Conservation (phyloP, 2,329 filamentous ascomycete species). For the Byssochlamys sp. region DNA sequence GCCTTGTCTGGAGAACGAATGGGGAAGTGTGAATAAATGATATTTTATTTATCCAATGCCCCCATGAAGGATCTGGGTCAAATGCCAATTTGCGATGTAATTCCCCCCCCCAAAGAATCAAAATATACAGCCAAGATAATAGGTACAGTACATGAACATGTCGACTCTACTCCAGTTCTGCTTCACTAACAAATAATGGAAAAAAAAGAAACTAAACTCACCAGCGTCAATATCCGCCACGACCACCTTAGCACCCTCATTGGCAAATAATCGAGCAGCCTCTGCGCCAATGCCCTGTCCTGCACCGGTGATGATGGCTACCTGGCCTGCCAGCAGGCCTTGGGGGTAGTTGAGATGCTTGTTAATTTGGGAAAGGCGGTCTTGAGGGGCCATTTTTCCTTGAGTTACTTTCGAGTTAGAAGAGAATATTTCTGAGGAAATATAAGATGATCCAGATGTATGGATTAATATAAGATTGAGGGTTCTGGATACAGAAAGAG, state of each 20-base stretch:
- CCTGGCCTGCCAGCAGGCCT: constrained; percentile 68
- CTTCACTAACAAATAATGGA: neutral
- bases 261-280: constrained; percentile 69
- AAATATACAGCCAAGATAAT: neutral
- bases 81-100: neutral
- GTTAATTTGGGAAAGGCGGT: constrained; percentile 60
- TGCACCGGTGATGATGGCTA: constrained; percentile 77
- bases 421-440: neutral
- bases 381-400: constrained; percentile 36
- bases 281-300: constrained; percentile 86
- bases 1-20: constrained; percentile 53
- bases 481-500: too few species aligned
- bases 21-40: constrained; percentile 9
- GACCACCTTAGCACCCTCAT: constrained; percentile 76
- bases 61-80: neutral
- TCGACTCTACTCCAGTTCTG: neutral
- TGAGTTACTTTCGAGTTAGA: neutral
- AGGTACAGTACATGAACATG: neutral
- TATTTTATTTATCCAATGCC: neutral
- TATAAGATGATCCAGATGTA: neutral
- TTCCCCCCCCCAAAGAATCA: too few species aligned
- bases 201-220: constrained; percentile 28
- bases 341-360: constrained; percentile 72
- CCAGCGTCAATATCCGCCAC: constrained; percentile 72
- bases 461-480: too few species aligned